Evolutionary conservation across 495 filamentous ascomycete species (phyloP), one percentile per base, ranked within the genome.

Genomic region (Penicillium malachiteum): DNA sequence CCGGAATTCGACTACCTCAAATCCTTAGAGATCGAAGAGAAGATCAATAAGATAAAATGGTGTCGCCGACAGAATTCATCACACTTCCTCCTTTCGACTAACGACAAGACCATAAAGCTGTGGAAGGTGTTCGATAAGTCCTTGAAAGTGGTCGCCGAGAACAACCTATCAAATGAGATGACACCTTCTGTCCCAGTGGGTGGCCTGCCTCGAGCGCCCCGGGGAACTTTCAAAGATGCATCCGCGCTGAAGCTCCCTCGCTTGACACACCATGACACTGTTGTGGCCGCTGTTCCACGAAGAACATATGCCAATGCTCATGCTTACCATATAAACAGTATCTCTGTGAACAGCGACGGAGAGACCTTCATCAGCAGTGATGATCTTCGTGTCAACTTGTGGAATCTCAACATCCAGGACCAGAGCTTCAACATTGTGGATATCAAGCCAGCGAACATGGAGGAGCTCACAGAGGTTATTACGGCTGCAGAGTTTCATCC

Each of bases 1-100:
- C 94, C 94, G 17, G 94, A 98, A 72, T 98, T 98, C 72, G 94
- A 98, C 69, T 98, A 98, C 72, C 84, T 98, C 53, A 98, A 98
- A 77, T 98, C 94, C 17, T 81, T 98, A 55, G 94, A 98, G 77
- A 98, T 98, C 62, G 94, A 98, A 82, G 94, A 98, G 77, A 98
- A 98, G 79, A 98, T 98, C 82, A 98, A 98, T 82, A 98, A 98
- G 80, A 98, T 98, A 74, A 98, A 97, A 78, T 98, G 94, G 94
- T 98, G 94, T 72, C 86, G 89, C 64, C 85, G 94, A 74, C 92
- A 96, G 72, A 98, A 98, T 80, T 89, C 94, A 57, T 96, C 94
- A 35, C 94, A 98, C 76, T 98, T 96, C 73, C 86, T 98, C 26
- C 86, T 98, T 42, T 97, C 94, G 10, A 98, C 94, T 52, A 98